These are phyloP conservation scores for Fermentozyma sake DNA, from an alignment of 1,139 yeast species.

Conservation along the genomic window DNA sequence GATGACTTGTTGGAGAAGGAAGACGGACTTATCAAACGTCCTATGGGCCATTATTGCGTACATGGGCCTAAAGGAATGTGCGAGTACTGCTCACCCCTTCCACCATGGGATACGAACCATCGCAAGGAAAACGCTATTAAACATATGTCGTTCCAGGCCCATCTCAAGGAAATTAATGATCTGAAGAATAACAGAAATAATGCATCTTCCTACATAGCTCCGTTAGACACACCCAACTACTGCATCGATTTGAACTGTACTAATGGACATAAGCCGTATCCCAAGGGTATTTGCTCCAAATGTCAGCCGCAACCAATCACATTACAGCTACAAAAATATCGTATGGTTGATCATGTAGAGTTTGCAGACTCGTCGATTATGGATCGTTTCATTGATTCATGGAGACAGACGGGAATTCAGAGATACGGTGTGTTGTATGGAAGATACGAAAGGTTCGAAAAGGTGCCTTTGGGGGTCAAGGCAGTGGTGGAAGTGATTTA, in stretches of 20 bases:
- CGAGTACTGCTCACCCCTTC: conserved; percentile 92
- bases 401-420: conserved; percentile 89
- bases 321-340: conserved; percentile 78
- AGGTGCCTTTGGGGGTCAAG: conserved; percentile 88
- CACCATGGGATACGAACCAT: conserved; percentile 87
- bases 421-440: conserved; percentile 87
- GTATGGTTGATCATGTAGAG: conserved; percentile 98
- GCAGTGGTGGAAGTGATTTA: conserved; percentile 91
- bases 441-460: conserved; percentile 66
- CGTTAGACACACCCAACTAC: conserved; percentile 70
- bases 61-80: conserved; percentile 97
- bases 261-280: conserved; percentile 90
- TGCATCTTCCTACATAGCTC: conserved; percentile 72
- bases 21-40: conserved; percentile 70
- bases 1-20: conserved; percentile 66
- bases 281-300: conserved; percentile 91
- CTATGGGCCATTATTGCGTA: conserved; percentile 62
- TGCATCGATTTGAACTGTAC: conserved; percentile 60
- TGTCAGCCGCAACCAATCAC: conserved; percentile 97
- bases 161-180: conserved; percentile 69
- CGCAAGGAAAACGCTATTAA: conserved; percentile 75
- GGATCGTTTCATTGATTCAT: conserved; percentile 78
- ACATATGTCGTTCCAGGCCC: conserved; percentile 84
- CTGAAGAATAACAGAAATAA: conserved; percentile 60
- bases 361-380: conserved; percentile 70